Percentiles rank a stretch among this genome's conserved stretches.
These are phyloP conservation scores for Talaromyces sp. DNA, from an alignment of 2,329 filamentous ascomycete genomes.

Conservation along the genomic window DNA sequence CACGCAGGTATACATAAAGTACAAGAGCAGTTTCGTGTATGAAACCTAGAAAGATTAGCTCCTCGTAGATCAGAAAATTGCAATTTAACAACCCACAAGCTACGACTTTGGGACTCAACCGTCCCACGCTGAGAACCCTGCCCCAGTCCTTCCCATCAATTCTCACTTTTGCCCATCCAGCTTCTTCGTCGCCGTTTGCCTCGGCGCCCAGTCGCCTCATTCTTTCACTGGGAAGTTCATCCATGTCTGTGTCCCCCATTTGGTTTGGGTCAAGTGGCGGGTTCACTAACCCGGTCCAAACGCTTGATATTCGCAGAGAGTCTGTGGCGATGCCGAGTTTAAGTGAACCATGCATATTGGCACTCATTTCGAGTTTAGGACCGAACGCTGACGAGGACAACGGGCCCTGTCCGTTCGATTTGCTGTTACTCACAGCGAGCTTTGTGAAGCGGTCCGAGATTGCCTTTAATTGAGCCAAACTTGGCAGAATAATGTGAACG, in stretches of 20 bases:
- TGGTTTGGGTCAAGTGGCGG: constrained; percentile 77
- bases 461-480: constrained; percentile 80
- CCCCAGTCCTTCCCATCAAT: constrained; percentile 96
- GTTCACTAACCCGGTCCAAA: constrained; percentile 81
- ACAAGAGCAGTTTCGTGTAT: constrained; percentile 41
- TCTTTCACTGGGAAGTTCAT: constrained; percentile 72
- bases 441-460: constrained; percentile 95
- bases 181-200: constrained; percentile 59
- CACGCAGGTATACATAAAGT: constrained; percentile 41
- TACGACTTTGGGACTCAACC: constrained; percentile 84
- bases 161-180: constrained; percentile 80
- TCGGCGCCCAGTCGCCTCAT: constrained; percentile 58
- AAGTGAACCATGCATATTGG: constrained; percentile 90
- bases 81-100: constrained; percentile 56
- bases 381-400: constrained; percentile 20
- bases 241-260: constrained; percentile 58
- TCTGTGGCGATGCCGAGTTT: constrained; percentile 76
- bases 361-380: constrained; percentile 75
- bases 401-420: constrained; percentile 21
- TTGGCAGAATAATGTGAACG: constrained; percentile 85
- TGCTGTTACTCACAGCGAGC: constrained; percentile 52
- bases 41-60: constrained; percentile 26
- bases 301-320: constrained; percentile 73
- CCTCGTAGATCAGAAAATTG: neutral
- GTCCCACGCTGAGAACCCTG: constrained; percentile 83